Base-by-base conservation (phyloP, 306 rosid genomes). In the Corylus avellana region DNA sequence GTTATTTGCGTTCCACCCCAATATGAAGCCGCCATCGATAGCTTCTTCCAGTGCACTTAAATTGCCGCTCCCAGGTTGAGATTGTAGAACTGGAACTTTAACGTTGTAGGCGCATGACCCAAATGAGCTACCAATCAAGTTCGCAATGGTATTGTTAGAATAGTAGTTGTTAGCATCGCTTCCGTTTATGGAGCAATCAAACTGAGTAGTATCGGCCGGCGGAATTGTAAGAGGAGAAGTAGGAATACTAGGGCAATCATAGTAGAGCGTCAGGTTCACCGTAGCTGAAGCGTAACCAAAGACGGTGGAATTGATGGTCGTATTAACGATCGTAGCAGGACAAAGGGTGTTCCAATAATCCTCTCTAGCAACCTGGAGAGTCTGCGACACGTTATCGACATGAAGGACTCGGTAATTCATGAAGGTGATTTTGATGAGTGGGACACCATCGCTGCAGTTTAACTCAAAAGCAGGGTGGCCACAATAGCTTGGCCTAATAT, bases 381-480 rank as follows among this genome's bases (percentile, higher is more conserved):
- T 79, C 20, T 29, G 77, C 20, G 44, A 12, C 51, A 70, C n/a
- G 2, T 58, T 70, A 29, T 0, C 9, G 75, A 88, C 64, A 1
- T 82, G 54, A 59, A 89, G 85, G 77, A 91, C 72, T 72, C 67
- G 70, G 9, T 81, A 88, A 35, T 32, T 82, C n/a, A 70, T 44
- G 6, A 49, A 56, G 5, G 32, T 8, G 44, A 88, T 79, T 27
- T 49, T 74, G 66, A 89, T 66, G 0, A 4, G 32, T 12, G 88
- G 84, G 6, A 25, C 71, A 61, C 71, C 82, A 4, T 58, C 77
- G 3, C 10, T 59, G 81, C 96, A 91, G 51, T 72, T 17, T 25
- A 89, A 80, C 77, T 79, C 17, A 78, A 91, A 89, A 1, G 78
- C 69, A 1, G 93, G 93, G 72, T 79, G 87, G 76, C 93, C 90